Conservation (phyloP, 2,329 filamentous ascomycete species). For the Emericellopsis cladophorae region DNA sequence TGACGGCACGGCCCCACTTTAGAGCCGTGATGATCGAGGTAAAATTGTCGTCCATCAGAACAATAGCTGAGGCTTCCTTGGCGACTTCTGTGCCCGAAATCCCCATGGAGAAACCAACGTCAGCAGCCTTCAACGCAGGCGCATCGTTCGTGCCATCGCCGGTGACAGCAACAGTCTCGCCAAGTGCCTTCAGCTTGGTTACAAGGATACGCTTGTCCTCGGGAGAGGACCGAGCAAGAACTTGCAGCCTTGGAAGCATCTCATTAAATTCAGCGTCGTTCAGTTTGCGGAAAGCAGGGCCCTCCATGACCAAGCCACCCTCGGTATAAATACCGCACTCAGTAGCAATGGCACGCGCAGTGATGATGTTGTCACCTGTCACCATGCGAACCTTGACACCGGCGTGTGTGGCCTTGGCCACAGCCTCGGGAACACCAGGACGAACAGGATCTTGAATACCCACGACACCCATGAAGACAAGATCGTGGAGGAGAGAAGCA, state of each 20-base stretch:
- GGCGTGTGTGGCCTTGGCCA: slow-evolving; percentile 47
- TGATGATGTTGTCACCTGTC: slow-evolving; percentile 36
- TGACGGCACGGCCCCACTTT: slow-evolving; percentile 48
- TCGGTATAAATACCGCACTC: slow-evolving; percentile 32
- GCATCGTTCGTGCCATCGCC: slow-evolving; percentile 51
- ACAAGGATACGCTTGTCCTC: slow-evolving; percentile 53
- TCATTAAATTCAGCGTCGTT: slow-evolving; percentile 32
- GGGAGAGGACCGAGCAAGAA: slow-evolving; percentile 51
- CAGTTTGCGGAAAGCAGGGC: slow-evolving; percentile 39
- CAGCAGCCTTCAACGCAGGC: slow-evolving; percentile 47
- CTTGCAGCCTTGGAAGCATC: slow-evolving; percentile 46
- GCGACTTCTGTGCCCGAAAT: slow-evolving; percentile 49
- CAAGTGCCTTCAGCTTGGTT: slow-evolving; percentile 47
- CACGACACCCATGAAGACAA: slow-evolving; percentile 33
- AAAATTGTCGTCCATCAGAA: slow-evolving; percentile 52
- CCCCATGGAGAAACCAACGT: slow-evolving; percentile 52
- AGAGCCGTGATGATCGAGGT: slow-evolving; percentile 47
- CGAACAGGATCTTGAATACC: slow-evolving; percentile 59
- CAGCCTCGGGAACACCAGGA: slow-evolving; percentile 47
- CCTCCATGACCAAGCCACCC: slow-evolving; percentile 53
- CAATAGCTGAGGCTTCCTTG: slow-evolving; percentile 49
- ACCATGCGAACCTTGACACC: slow-evolving; percentile 55
- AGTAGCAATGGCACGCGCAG: slow-evolving; percentile 27
- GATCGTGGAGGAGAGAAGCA: slow-evolving; percentile 32
- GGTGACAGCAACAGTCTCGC: slow-evolving; percentile 49